Base-by-base conservation (phyloP, 257 asterid species). In the Paraleonurus japonicus region DNA sequence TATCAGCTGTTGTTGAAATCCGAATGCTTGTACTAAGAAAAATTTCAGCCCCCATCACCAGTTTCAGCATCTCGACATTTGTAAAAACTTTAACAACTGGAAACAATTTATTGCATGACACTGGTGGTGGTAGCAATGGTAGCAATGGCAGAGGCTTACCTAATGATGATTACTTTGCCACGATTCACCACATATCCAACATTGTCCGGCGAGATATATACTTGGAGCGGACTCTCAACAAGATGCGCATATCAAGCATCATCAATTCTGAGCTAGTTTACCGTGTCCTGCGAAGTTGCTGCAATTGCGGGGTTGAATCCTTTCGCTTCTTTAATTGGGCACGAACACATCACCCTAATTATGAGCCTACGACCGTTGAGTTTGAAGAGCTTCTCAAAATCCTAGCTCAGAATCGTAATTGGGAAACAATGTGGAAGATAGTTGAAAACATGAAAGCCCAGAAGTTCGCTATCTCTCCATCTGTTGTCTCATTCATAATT, bases 401-500 rank as follows among this genome's bases (percentile, higher is more conserved):
- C 73, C 95, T 95, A 23, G 92, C 99, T 59, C 78, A 70, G 15
- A 85, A 93, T 28, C 76, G 89, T 23, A 87, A 95, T 41, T 95
- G 98, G 99, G 96, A 95, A 47, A 95, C 99, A 76, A 95, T 95
- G 99, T 95, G 99, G 99, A 95, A 95, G 81, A 90, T 92, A 23
- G 96, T 86, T 11, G 87, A 86, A 53, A 86, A 80, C 76, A 95
- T 95, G 98, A 95, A 84, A 79, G 72, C 84, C 28, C 93, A 74
- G 65, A 79, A 82, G 35, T 74, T 83, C n/a, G 70, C 89, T 3
- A 81, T 95, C 71, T 89, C 96, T 7, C 86, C 99, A 1, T 79
- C 90, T 58, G 84, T 92, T 27, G 91, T 88, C 59, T 95, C 92
- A 3, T 95, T 85, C 70, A 83, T 95, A 43, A 92, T 95, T 33